These are phyloP conservation scores for Cladosporium velox DNA, from an alignment of 2,329 filamentous ascomycete species.

Conservation along the genomic window DNA sequence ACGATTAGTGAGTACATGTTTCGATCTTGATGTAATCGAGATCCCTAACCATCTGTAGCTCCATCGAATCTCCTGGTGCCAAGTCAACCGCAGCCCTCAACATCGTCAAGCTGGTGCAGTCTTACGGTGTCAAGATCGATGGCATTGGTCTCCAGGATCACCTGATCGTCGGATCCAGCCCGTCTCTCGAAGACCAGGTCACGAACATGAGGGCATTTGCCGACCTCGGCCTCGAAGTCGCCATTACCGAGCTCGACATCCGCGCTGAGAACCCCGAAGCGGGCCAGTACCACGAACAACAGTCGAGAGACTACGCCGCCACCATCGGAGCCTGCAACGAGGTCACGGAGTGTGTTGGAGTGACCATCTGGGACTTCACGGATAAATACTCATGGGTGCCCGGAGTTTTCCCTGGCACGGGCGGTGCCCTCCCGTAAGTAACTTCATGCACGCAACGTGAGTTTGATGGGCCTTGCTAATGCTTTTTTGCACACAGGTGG, in stretches of 20 bases:
- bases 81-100: conserved; percentile 41
- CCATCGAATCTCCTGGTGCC: conserved; percentile 58
- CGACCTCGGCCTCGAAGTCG: conserved; percentile 57
- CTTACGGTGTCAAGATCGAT: conserved; percentile 53
- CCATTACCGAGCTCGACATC: conserved; percentile 65
- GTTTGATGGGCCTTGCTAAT: conserved; percentile 15
- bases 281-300: conserved; percentile 44
- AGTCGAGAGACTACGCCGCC: conserved; percentile 52
- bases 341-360: conserved; percentile 40
- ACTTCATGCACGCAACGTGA: conserved; percentile 17
- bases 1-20: conserved; percentile 56
- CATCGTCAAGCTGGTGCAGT: conserved; percentile 41
- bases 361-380: conserved; percentile 46
- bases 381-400: conserved; percentile 46
- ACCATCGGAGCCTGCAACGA: conserved; percentile 41
- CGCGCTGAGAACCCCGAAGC: conserved; percentile 51
- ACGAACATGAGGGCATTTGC: conserved; percentile 55
- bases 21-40: too few relatives aligned
- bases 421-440: conserved; percentile 36
- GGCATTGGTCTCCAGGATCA: conserved; percentile 65
- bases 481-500: conserved; percentile 9
- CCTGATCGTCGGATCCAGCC: conserved; percentile 58
- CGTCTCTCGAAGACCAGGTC: conserved; percentile 48
- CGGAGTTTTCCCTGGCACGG: conserved; percentile 41
- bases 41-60: conserved; percentile 48